A percentile compares a stretch with the other conserved stretches of the same genome.
Evolutionary conservation across 2,329 filamentous ascomycete species (phyloP).

Genomic region (Sporothrix brunneoviolacea): DNA sequence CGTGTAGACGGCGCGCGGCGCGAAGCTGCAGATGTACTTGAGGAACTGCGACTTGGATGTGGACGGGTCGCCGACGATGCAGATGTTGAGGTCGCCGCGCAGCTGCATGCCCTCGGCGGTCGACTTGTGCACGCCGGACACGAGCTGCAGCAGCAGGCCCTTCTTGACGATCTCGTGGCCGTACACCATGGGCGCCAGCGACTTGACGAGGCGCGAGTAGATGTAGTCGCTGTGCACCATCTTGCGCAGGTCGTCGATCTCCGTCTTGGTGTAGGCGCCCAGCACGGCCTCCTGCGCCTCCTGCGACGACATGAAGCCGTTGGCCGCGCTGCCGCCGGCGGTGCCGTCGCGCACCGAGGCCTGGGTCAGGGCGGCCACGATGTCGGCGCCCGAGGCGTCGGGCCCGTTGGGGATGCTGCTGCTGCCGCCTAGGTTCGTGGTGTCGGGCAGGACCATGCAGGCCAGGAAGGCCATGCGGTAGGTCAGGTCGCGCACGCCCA

Average conservation of each 20-base stretch:
- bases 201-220: constrained; percentile 86
- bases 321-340: constrained; percentile 10
- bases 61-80: constrained; percentile 92
- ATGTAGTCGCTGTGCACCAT: constrained; percentile 97
- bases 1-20: constrained; percentile 95
- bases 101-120: constrained; percentile 93
- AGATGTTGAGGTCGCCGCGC: constrained; percentile 97
- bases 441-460: constrained; percentile 91
- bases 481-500: constrained; percentile 91
- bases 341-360: constrained; percentile 59
- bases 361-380: constrained; percentile 76
- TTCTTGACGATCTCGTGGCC: constrained; percentile 98
- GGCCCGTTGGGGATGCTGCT: constrained; percentile 38
- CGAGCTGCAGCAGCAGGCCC: constrained; percentile 83
- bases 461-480: constrained; percentile 95
- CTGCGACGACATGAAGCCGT: constrained; percentile 56
- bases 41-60: constrained; percentile 98
- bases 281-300: constrained; percentile 83
- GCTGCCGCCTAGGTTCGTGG: constrained; percentile 68
- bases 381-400: constrained; percentile 69
- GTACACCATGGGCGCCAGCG: constrained; percentile 93
- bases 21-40: constrained; percentile 94
- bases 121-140: constrained; percentile 89
- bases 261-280: constrained; percentile 73
- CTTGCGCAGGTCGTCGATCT: constrained; percentile 83